Conservation (phyloP, 2,329 filamentous ascomycete species). For the Tolypocladium album region DNA sequence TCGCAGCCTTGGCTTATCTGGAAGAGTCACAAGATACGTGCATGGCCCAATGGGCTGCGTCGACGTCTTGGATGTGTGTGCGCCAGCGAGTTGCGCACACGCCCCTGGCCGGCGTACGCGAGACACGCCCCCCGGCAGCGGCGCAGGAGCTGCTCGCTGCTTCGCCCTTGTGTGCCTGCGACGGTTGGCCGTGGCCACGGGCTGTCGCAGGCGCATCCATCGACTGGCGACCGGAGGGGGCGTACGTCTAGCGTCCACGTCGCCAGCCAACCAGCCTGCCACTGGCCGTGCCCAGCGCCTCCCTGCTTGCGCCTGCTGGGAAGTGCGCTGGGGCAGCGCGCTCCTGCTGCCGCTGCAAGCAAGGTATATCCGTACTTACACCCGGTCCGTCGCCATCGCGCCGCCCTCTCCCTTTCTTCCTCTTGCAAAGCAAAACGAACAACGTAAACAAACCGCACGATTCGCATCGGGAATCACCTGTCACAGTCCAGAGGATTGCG, state of each 20-base stretch:
- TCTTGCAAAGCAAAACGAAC: conserved; percentile 37
- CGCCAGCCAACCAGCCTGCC: neutral
- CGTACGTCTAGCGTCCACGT: neutral
- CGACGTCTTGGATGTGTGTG: neutral
- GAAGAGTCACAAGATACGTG: neutral
- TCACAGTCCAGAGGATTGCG: conserved; percentile 50
- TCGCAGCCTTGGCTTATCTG: neutral
- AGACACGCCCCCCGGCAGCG: neutral
- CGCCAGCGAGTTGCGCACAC: neutral
- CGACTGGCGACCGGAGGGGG: neutral
- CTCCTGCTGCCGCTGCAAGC: no score
- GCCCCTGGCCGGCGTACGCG: neutral
- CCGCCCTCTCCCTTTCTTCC: conserved; percentile 21
- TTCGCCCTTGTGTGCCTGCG: no score
- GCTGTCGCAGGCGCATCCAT: neutral
- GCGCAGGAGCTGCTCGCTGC: neutral
- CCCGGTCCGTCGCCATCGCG: conserved; percentile 5
- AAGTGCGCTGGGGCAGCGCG: no score
- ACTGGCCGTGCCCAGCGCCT: neutral
- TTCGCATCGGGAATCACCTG: conserved; percentile 44
- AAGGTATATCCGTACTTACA: neutral
- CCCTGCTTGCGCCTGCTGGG: neutral
- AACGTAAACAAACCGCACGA: conserved; percentile 36
- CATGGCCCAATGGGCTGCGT: conserved; percentile 1
- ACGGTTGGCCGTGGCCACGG: neutral